Evolutionary conservation across 1,284 basidiomycete genomes (phyloP), one percentile per base, ranked within the genome.

Genomic region (Volvariella surrecta): DNA sequence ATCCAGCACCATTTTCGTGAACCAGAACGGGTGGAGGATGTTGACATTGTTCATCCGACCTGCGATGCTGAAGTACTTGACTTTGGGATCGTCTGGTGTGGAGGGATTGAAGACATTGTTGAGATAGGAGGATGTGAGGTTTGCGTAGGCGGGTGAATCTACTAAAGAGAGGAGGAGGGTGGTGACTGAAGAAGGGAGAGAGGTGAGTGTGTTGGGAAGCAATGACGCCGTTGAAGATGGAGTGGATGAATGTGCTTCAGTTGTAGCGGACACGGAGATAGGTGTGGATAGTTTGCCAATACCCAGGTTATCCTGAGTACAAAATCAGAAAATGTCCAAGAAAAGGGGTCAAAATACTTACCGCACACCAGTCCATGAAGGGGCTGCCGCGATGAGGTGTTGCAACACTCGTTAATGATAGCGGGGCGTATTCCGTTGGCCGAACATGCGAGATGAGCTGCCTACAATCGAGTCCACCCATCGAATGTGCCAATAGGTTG

Each of bases 281-380:
- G 11, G 17, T 39, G 13, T 11, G 11, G 19, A n/a, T 32, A 43
- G 18, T 32, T 43, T 46, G 3, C 45, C 45, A 32, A 46, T 39
- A n/a, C 45, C 45, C 16, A 46, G 30, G 22, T 42, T 19, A n/a
- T 45, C 44, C 44, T 45, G 21, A 40, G 10, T 13, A 37, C 21
- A 35, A 44, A 17, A 34, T 19, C 15, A 30, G 42, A 20, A 20
- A 44, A 16, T 40, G 34, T 6, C 20, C 20, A 31, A 47, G 16
- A 43, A 22, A 18, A 31, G 15, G 9, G 13, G 19, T 30, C 32
- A 24, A 45, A 18, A 13, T 37, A 68, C 82, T 54, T 57, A 86
- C 88, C 42, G 76, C 74, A 66, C 95, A 98, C 95, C 95, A 99
- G 64, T 98, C 93, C 96, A 99, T 99, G 62, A 99, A 98, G 0